phyloP scores from a whole-genome alignment of 331 rosid species.

The Malus hybrid region DNA sequence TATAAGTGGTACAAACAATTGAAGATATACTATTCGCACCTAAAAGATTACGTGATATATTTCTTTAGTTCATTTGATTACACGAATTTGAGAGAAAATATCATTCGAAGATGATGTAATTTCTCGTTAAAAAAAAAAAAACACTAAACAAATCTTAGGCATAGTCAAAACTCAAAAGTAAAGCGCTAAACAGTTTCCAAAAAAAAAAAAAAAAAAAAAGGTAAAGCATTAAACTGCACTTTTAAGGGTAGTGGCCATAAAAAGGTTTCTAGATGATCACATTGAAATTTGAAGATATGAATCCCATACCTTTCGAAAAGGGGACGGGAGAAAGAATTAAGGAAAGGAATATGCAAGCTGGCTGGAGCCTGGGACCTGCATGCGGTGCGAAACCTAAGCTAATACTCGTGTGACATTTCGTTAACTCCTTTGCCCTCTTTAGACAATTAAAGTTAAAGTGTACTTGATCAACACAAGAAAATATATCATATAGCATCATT shows the following conservation, averaged over 20 bases:
- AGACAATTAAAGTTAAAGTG: no score
- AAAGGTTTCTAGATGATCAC: slow-evolving; percentile 11
- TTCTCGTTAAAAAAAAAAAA: no score
- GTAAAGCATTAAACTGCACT: not conserved
- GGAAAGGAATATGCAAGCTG: not conserved
- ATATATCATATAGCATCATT: no score
- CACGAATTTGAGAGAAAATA: no score
- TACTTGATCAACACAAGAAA: no score
- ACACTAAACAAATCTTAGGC: no score
- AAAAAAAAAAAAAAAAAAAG: no score
- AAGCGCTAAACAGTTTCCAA: not conserved
- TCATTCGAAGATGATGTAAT: accelerated
- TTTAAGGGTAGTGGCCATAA: not conserved
- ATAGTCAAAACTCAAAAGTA: not conserved
- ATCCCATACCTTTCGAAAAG: not conserved
- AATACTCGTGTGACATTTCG: not conserved
- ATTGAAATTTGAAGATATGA: not conserved
- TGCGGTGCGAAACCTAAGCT: not conserved
- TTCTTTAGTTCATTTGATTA: no score
- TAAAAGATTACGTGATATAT: no score
- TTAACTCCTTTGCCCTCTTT: no score
- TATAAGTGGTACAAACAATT: no score
- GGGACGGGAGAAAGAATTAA: not conserved
- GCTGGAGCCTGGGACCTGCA: not conserved
- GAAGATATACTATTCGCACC: no score